These are phyloP conservation scores for Jamesozyma spencerorum DNA, from an alignment of 805 yeast species.

Conservation along the genomic window DNA sequence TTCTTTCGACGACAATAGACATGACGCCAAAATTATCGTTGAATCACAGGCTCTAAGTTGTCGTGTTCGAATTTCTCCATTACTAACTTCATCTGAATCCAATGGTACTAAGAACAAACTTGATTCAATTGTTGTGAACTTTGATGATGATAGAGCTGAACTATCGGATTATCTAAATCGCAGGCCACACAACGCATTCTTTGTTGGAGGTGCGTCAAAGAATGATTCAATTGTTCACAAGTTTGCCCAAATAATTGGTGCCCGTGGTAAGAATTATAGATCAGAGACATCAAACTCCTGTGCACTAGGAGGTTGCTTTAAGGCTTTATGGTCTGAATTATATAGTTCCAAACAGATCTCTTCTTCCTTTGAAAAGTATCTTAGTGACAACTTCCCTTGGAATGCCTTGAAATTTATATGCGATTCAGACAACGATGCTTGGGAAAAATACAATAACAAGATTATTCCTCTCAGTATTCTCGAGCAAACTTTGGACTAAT, in stretches of 20 bases:
- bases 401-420: conserved; percentile 26
- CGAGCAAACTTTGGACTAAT: conserved; percentile 13
- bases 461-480: conserved; percentile 26
- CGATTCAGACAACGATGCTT: conserved; percentile 17
- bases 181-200: conserved; percentile 61
- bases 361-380: conserved; percentile 36
- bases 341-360: conserved; percentile 23
- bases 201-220: conserved; percentile 82
- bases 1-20: conserved; percentile 39
- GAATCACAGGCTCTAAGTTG: conserved; percentile 85
- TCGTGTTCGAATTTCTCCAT: conserved; percentile 68
- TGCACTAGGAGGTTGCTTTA: conserved; percentile 85
- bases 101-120: background rate
- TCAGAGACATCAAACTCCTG: conserved; percentile 82
- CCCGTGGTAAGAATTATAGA: conserved; percentile 50
- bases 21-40: conserved; percentile 68
- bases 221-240: conserved; percentile 58
- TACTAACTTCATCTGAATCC: conserved; percentile 35
- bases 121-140: conserved; percentile 16
- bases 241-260: conserved; percentile 62
- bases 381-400: conserved; percentile 41
- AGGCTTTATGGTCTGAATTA: conserved; percentile 63
- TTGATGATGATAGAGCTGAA: conserved; percentile 29
- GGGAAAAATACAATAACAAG: conserved; percentile 27
- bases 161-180: conserved; percentile 24